Conservation (phyloP, 441 rosid genomes). For the Jatropha podagrica region DNA sequence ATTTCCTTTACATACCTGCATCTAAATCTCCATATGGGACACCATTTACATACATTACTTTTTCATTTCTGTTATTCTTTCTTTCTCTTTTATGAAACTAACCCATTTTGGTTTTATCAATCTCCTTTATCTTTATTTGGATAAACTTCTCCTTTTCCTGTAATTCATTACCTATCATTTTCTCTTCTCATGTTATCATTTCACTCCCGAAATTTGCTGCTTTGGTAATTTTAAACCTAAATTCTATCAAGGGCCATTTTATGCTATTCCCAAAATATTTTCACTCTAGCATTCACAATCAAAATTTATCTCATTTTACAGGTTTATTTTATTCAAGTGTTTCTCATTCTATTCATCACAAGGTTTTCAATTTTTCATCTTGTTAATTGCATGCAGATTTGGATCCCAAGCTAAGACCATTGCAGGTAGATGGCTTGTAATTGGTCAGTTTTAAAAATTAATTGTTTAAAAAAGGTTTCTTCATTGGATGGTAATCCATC, state of each 20-base stretch:
- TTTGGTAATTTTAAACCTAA: background rate
- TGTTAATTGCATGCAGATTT: background rate
- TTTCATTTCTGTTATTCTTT: background rate
- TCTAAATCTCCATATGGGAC: background rate
- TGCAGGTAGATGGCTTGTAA: background rate
- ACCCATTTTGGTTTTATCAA: background rate
- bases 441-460: background rate
- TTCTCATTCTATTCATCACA: background rate
- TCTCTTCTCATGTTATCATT: background rate
- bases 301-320: background rate
- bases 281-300: background rate
- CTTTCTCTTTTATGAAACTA: background rate
- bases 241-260: background rate
- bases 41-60: background rate
- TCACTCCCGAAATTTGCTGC: background rate
- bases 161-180: background rate
- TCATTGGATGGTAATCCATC: constrained; percentile 5
- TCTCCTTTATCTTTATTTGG: background rate
- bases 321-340: background rate
- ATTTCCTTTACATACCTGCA: background rate
- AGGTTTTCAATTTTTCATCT: background rate
- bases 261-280: background rate
- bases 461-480: constrained; percentile 5
- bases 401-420: background rate
- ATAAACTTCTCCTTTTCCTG: background rate